Base-by-base conservation (phyloP, 768 basidiomycete species). In the Phlegmacium glaucopus region DNA sequence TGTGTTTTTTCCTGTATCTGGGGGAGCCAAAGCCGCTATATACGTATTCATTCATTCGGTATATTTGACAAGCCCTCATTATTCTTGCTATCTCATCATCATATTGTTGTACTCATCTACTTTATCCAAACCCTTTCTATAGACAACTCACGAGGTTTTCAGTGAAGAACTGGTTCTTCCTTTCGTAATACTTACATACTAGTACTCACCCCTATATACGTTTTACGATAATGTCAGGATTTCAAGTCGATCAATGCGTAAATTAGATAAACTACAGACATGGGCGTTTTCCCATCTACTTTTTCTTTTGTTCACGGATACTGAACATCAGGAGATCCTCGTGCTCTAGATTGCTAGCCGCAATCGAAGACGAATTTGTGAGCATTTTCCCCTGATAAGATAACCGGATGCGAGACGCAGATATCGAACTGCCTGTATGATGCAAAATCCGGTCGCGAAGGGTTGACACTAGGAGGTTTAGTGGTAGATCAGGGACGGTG, bases 271-370 rank as follows among this genome's bases (percentile, higher is more conserved):
- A 22, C 22, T 22, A 22, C 22, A 22, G 22, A 22, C 22, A 3
- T 5, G 22, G 22, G 5, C 22, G 22, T 22, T 22, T 2, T 22
- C 22, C 17, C 27, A 61, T 66, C 61, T 63, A 82, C 70, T 80
- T 88, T 72, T 87, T 93, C 74, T 81, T 89, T 50, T 72, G 68
- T 45, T 88, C 85, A 48, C 87, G 81, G 28, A 97, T 74, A 45
- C 79, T 87, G 57, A 96, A 74, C 12, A 85, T 78, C 15, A 97
- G 66, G 44, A 82, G 51, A 63, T 97, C 94, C 59, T 94, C 94
- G 54, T 95, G 91, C 66, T 94, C 93, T 55, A 97, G 62, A 63
- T 97, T 97, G 59, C 90, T 87, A 53, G 74, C 78, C 18, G 91
- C 94, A 56, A 97, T 82, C 52, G 90, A 85, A 50, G 80, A 85